phyloP scores from a whole-genome alignment of 257 asterid species.

The Linderniella brevidens region DNA sequence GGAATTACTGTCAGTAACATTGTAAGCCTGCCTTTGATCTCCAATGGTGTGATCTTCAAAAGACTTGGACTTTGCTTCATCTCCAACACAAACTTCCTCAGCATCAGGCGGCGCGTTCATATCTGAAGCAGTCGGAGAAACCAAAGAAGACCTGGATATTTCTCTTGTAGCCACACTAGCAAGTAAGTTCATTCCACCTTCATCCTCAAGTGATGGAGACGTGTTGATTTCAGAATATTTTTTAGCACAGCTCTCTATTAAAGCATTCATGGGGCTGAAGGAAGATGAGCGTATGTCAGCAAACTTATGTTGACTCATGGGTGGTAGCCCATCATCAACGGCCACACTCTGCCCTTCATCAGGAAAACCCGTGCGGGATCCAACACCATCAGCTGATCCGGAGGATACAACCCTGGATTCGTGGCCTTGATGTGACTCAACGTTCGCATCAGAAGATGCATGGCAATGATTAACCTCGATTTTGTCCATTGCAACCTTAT shows the following conservation, averaged over 20 bases:
- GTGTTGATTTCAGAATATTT: conserved; percentile 57
- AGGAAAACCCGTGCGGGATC: conserved; percentile 22
- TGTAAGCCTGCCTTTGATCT: conserved; percentile 14
- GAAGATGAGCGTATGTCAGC: conserved; percentile 38
- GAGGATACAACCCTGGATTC: conserved; percentile 29
- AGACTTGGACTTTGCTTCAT: conserved; percentile 31
- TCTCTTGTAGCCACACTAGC: conserved; percentile 95
- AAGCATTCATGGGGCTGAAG: conserved; percentile 86
- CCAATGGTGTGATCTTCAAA: conserved; percentile 14
- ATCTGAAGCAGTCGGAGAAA: conserved; percentile 42
- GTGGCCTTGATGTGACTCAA: conserved; percentile 29
- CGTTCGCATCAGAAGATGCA: conserved; percentile 26
- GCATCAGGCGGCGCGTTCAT: conserved; percentile 17
- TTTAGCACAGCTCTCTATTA: conserved; percentile 83
- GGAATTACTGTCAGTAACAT: conserved; percentile 17
- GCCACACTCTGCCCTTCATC: conserved; percentile 39
- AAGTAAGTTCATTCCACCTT: conserved; percentile 84
- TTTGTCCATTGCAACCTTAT: conserved; percentile 22
- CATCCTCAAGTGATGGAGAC: conserved; percentile 61
- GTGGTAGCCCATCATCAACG: conserved; percentile 17
- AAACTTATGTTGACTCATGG: conserved; percentile 22
- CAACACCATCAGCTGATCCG: conserved; percentile 38
- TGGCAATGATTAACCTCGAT: conserved; percentile 24
- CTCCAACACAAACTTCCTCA: conserved; percentile 30
- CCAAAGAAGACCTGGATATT: conserved; percentile 38